phyloP scores from a whole-genome alignment of 1,284 basidiomycete genomes.

The Moniliophthora roreri region DNA sequence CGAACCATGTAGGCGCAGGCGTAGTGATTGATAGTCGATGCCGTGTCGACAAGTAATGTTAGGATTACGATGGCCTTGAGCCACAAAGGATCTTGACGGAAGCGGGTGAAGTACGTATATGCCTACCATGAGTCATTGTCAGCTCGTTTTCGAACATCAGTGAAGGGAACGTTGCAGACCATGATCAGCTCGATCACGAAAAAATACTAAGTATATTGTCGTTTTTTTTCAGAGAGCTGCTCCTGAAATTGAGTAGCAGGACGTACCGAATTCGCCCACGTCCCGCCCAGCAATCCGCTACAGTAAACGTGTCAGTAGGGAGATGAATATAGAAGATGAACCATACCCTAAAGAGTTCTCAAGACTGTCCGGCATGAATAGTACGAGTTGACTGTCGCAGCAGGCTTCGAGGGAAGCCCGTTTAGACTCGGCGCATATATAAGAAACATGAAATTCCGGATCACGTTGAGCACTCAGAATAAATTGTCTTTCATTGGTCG shows the following conservation, averaged over 20 bases:
- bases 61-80: background rate
- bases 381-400: no score
- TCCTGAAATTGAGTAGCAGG: no score
- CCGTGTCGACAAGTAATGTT: background rate
- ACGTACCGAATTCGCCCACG: constrained; percentile 2
- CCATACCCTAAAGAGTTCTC: no score
- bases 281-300: background rate
- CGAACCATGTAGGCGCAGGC: background rate
- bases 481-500: no score
- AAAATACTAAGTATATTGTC: background rate
- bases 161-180: background rate
- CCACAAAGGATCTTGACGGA: background rate
- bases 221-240: no score
- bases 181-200: constrained; percentile 4
- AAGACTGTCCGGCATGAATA: no score
- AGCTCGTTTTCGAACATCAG: background rate
- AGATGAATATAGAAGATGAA: no score
- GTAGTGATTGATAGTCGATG: background rate
- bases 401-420: no score
- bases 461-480: no score
- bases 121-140: background rate
- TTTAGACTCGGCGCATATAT: no score
- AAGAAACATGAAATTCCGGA: no score
- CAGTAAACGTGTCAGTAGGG: background rate
- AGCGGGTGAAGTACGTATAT: background rate